A percentile compares a stretch with the other conserved stretches of the same genome.
These are phyloP conservation scores for Leccinum disarticulatum DNA, from an alignment of 768 basidiomycete species.

Conservation along the genomic window DNA sequence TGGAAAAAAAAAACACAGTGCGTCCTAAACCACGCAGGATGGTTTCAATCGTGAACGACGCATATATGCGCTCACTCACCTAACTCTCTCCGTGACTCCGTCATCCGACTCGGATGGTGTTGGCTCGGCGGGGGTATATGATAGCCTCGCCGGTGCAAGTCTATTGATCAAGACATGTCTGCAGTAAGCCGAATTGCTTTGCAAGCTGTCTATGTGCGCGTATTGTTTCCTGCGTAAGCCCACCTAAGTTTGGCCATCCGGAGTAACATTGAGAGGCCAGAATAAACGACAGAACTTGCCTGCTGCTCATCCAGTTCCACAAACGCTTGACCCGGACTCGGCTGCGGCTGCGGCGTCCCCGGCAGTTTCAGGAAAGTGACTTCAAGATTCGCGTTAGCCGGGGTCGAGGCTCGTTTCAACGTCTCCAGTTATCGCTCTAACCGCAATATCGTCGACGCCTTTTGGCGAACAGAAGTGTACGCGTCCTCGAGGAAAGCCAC, in stretches of 20 bases:
- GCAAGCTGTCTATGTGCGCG: slow-evolving; percentile 16
- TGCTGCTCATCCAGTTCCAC: slow-evolving; percentile 1
- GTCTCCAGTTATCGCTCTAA: slow-evolving; percentile 44
- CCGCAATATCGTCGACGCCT: slow-evolving; percentile 49
- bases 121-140: background rate
- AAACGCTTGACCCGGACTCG: background rate
- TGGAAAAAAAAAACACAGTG: background rate
- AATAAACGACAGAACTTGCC: background rate
- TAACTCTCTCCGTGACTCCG: slow-evolving; percentile 6
- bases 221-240: background rate
- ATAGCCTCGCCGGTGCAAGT: slow-evolving; percentile 6
- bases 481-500: slow-evolving; percentile 59
- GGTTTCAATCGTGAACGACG: background rate
- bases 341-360: slow-evolving; percentile 3
- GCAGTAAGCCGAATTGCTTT: slow-evolving; percentile 29
- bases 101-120: background rate
- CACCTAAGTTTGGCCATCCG: background rate
- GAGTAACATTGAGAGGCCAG: background rate
- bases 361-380: background rate
- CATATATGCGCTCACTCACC: slow-evolving; percentile 27
- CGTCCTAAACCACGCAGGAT: slow-evolving; percentile 5
- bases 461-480: slow-evolving; percentile 60
- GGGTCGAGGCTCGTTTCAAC: slow-evolving; percentile 23
- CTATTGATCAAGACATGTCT: slow-evolving; percentile 15
- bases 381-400: slow-evolving; percentile 14